Conservation (phyloP, 2,329 filamentous ascomycete genomes). For the Trichoderma citrinoviride region DNA sequence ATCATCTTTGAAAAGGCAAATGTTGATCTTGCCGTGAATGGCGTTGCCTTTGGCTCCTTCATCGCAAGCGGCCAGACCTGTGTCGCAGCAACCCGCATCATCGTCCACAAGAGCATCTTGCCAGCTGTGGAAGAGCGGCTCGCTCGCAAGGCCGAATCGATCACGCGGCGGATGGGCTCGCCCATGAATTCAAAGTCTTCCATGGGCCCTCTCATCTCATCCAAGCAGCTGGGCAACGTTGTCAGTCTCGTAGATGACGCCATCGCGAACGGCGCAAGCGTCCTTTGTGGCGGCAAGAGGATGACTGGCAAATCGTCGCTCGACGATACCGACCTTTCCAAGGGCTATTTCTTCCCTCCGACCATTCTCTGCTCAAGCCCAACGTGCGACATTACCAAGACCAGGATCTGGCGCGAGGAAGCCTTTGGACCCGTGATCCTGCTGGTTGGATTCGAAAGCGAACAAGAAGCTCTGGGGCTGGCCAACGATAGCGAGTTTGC, state of each 20-base stretch:
- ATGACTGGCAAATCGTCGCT: conserved; percentile 48
- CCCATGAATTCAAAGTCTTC: conserved; percentile 55
- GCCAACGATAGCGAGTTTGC: conserved; percentile 75
- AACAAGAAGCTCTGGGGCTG: conserved; percentile 66
- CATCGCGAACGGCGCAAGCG: conserved; percentile 46
- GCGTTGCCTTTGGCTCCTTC: conserved; percentile 60
- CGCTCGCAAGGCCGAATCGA: conserved; percentile 59
- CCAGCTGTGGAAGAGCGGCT: conserved; percentile 63
- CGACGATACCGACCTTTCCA: conserved; percentile 51
- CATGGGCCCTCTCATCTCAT: conserved; percentile 64
- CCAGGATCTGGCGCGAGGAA: conserved; percentile 75
- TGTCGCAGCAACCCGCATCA: conserved; percentile 70
- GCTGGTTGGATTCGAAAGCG: conserved; percentile 70
- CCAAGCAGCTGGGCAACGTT: conserved; percentile 62
- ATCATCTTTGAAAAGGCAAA: conserved; percentile 66
- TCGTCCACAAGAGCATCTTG: conserved; percentile 68
- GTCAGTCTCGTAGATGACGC: conserved; percentile 65
- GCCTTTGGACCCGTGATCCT: conserved; percentile 80
- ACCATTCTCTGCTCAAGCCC: conserved; percentile 63
- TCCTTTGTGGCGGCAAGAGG: conserved; percentile 46
- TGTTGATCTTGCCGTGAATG: conserved; percentile 64
- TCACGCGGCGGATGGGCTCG: conserved; percentile 53
- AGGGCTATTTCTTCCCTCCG: conserved; percentile 74
- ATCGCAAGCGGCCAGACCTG: conserved; percentile 57
- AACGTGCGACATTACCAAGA: conserved; percentile 59